phyloP scores from a whole-genome alignment of 768 basidiomycete species.

The Clavulina sp. region DNA sequence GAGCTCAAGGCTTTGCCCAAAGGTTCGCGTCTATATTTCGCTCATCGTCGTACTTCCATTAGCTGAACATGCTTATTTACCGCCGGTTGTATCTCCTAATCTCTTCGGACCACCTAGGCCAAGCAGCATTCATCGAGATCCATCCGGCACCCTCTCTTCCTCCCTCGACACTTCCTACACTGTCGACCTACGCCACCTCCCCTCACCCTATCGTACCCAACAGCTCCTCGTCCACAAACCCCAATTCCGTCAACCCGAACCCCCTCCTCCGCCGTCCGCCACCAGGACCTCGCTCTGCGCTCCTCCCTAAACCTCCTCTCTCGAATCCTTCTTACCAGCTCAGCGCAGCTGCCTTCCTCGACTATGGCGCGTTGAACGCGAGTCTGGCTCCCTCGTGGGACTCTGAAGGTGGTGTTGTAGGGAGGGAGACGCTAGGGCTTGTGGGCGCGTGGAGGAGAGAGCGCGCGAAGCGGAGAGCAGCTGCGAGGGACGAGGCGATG shows the following conservation, averaged over 20 bases:
- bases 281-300: conserved; percentile 12
- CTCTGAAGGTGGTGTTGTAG: conserved; percentile 57
- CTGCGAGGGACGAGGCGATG: background rate
- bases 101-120: conserved; percentile 19
- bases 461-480: background rate
- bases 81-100: background rate
- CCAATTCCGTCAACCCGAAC: no score
- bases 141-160: conserved; percentile 36
- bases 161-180: conserved; percentile 24
- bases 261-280: no score
- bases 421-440: conserved; percentile 29
- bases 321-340: conserved; percentile 18
- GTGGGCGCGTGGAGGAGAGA: background rate
- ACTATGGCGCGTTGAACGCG: conserved; percentile 50
- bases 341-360: conserved; percentile 50
- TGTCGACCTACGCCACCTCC: conserved; percentile 46
- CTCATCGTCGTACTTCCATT: background rate
- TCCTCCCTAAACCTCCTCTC: conserved; percentile 23
- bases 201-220: no score
- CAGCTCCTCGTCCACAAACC: no score
- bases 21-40: background rate
- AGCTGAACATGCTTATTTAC: background rate
- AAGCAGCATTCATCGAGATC: conserved; percentile 50
- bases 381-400: conserved; percentile 69
- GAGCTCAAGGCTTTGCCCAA: conserved; percentile 6